Percentiles rank a stretch among this genome's conserved stretches.
Conservation (phyloP, 768 basidiomycete species). For the Strobilomyces dryophilus region DNA sequence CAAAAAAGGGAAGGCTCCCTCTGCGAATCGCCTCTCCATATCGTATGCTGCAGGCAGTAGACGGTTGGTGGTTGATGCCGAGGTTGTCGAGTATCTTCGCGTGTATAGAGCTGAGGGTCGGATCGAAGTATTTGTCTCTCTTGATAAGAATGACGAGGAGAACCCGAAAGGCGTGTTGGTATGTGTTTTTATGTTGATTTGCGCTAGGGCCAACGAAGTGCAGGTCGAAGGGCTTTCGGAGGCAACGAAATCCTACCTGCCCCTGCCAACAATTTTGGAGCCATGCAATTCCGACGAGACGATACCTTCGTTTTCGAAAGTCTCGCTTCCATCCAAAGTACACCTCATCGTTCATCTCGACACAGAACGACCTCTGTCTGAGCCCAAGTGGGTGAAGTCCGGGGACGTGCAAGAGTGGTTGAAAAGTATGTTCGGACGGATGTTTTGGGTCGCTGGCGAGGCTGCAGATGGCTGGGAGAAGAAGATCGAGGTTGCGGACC, state of each 20-base stretch:
- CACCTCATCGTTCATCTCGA: conserved; percentile 80
- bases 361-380: conserved; percentile 81
- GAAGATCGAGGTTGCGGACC: conserved; percentile 88
- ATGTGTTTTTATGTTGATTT: conserved; percentile 25
- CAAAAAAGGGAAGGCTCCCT: conserved; percentile 49
- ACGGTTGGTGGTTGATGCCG: conserved; percentile 85
- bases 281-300: conserved; percentile 51
- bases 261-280: conserved; percentile 45
- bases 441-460: conserved; percentile 83
- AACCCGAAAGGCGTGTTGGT: conserved; percentile 76
- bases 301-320: conserved; percentile 69
- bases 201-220: conserved; percentile 8
- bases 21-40: conserved; percentile 87
- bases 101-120: conserved; percentile 80
- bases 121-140: conserved; percentile 73
- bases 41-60: conserved; percentile 89
- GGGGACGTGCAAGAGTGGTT: conserved; percentile 95
- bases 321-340: conserved; percentile 47
- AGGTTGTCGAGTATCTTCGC: conserved; percentile 75
- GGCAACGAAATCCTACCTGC: conserved; percentile 63
- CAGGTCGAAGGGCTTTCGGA: conserved; percentile 78
- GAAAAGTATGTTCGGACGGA: conserved; percentile 79
- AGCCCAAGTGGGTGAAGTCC: conserved; percentile 95
- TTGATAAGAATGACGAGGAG: conserved; percentile 52
- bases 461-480: conserved; percentile 92